These are phyloP conservation scores for Coemansia sp. DNA, from an alignment of 192 early-diverging fungal genomes.

Conservation along the genomic window DNA sequence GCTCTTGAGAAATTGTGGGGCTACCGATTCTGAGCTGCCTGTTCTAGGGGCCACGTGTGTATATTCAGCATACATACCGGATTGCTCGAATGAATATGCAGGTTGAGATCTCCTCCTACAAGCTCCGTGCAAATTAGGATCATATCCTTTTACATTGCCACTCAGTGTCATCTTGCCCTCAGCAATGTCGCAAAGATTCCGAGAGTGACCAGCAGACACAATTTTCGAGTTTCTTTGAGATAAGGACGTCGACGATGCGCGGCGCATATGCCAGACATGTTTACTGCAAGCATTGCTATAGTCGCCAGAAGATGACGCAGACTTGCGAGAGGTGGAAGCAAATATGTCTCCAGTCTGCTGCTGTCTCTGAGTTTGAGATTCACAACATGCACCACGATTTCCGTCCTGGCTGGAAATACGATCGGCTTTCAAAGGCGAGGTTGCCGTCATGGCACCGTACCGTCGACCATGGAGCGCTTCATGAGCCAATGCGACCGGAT, in stretches of 20 bases:
- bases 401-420: background rate
- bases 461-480: constrained; percentile 39
- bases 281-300: background rate
- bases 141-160: background rate
- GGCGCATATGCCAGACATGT: background rate
- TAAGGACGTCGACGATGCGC: background rate
- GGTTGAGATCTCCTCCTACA: background rate
- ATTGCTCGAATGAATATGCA: background rate
- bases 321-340: constrained; percentile 6
- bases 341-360: background rate
- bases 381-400: background rate
- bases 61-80: background rate
- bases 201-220: background rate
- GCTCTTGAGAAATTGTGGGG: background rate
- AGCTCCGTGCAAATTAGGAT: background rate
- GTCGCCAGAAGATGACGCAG: background rate
- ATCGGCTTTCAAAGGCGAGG: background rate
- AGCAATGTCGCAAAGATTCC: background rate
- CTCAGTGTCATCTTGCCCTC: background rate
- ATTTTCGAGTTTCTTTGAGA: background rate
- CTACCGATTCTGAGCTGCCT: background rate
- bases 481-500: constrained; percentile 32
- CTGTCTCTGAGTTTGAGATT: background rate
- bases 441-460: background rate
- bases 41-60: background rate